Conservation (phyloP, 2,329 filamentous ascomycete species). For the Calonectria leucothoes region DNA sequence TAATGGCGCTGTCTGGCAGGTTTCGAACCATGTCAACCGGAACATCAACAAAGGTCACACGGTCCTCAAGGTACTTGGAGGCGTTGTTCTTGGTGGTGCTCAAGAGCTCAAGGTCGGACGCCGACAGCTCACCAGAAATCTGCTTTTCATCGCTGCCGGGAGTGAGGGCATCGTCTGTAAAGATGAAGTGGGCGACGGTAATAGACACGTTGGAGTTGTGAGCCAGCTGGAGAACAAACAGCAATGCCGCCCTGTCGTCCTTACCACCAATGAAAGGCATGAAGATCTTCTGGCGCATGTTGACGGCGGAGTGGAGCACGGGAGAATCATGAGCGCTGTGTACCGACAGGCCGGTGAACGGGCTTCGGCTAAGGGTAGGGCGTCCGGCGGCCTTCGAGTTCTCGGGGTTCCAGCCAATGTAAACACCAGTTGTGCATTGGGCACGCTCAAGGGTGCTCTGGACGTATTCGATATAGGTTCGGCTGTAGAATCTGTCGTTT, state of each 20-base stretch:
- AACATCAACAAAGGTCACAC: slow-evolving; percentile 37
- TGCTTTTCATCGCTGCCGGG: slow-evolving; percentile 23
- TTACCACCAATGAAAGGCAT: slow-evolving; percentile 86
- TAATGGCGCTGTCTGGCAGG: slow-evolving; percentile 39
- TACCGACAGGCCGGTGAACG: slow-evolving; percentile 35
- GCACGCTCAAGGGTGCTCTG: slow-evolving; percentile 72
- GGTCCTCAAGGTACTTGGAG: slow-evolving; percentile 27
- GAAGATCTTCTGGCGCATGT: slow-evolving; percentile 85
- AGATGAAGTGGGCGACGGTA: slow-evolving; percentile 70
- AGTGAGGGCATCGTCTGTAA: slow-evolving; percentile 26
- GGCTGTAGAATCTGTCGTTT: slow-evolving; percentile 44
- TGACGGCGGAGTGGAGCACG: slow-evolving; percentile 63
- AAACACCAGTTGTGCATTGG: slow-evolving; percentile 79
- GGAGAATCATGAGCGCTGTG: slow-evolving; percentile 63
- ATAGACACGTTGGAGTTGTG: slow-evolving; percentile 83
- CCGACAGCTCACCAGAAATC: slow-evolving; percentile 22
- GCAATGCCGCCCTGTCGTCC: slow-evolving; percentile 84
- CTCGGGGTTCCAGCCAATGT: slow-evolving; percentile 53
- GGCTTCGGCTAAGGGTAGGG: slow-evolving; percentile 57
- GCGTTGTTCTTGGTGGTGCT: slow-evolving; percentile 36
- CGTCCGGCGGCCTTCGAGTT: slow-evolving; percentile 49
- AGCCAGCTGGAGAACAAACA: slow-evolving; percentile 85
- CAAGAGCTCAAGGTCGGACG: slow-evolving; percentile 44
- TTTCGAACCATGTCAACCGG: slow-evolving; percentile 37
- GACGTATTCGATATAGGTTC: slow-evolving; percentile 79